Evolutionary conservation across 225 moss, liverwort and hornwort species (phyloP), one percentile per base, ranked within the genome.

Genomic region (Asterella californica): DNA sequence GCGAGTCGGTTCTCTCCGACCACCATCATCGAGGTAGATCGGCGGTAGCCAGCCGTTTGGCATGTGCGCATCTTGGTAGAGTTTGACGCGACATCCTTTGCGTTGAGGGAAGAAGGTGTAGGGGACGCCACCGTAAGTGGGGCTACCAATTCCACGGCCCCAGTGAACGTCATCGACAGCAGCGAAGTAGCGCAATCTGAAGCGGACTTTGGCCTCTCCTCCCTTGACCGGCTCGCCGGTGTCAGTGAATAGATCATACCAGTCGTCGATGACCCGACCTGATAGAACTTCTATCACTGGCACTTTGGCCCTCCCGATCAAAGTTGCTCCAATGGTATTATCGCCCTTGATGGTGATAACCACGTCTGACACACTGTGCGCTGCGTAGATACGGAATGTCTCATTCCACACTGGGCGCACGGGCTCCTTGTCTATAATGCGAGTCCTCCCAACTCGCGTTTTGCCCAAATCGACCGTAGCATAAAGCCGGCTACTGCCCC

Each of bases 31-130:
- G 78, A 90, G 87, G 79, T 84, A 86, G 27, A 91, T 90, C 46
- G 77, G 67, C 15, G 91, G 91, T 48, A 90, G 24, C 85, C 91
- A 93, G 4, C 84, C 85, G 22, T 93, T 86, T 6, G 80, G 69
- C 90, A 91, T 91, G 78, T 93, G 93, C 2, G 88, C 36, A 37
- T 91, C 91, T 81, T 93, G 91, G 54, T 93, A 93, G 15, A 93
- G 83, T 11, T 88, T 91, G 69, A 93, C 87, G 52, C 88, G 84
- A 73, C 93, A 93, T 1, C 93, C 93, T n/a, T 83, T 87, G 30
- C 89, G 77, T 52, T 91, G 91, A n/a, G 91, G 93, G 72, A 76
- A 93, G 75, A 85, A 93, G 79, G 90, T 89, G 77, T 87, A 89
- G 2, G 91, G 91, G 1, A 91, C 90, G 11, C 91, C 93, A 6